A percentile compares a stretch with the other conserved stretches of the same genome.
Evolutionary conservation across 108 stramenopile species (phyloP).

Genomic region (Stephanodiscus minutulus): DNA sequence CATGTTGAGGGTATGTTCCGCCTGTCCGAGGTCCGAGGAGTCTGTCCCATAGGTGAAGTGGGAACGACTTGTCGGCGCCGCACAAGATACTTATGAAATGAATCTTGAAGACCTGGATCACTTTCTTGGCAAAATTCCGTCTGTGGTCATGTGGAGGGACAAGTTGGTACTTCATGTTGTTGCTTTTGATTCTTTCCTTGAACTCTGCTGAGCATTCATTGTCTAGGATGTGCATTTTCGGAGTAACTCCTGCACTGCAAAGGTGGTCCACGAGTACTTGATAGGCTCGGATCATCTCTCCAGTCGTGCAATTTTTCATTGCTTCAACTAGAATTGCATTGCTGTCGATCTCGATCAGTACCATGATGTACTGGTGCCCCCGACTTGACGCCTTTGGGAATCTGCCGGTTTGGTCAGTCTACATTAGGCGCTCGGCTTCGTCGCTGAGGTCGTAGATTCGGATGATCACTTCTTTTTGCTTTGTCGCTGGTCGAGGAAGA

Average conservation of each 20-base stretch:
- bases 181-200: not conserved
- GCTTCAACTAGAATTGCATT: conserved; percentile 44
- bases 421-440: conserved; percentile 5
- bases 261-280: not conserved
- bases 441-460: not conserved
- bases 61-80: not conserved
- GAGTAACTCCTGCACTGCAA: not conserved
- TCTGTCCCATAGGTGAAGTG: conserved; percentile 27
- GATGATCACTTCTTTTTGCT: not conserved
- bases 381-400: conserved; percentile 28
- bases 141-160: not conserved
- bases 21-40: conserved; percentile 18
- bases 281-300: conserved; percentile 10
- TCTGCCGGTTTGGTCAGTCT: conserved; percentile 50
- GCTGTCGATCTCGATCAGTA: conserved; percentile 47
- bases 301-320: conserved; percentile 9
- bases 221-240: not conserved
- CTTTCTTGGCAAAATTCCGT: not conserved
- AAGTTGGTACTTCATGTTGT: conserved; percentile 3
- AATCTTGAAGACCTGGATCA: not conserved
- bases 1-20: conserved; percentile 11
- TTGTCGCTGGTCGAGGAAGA: not conserved
- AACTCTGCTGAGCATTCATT: not conserved
- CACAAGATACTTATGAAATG: conserved; percentile 9
- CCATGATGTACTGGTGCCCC: conserved; percentile 52